Conservation (phyloP, 2,329 filamentous ascomycete species). For the Didymosphaeria variabile region DNA sequence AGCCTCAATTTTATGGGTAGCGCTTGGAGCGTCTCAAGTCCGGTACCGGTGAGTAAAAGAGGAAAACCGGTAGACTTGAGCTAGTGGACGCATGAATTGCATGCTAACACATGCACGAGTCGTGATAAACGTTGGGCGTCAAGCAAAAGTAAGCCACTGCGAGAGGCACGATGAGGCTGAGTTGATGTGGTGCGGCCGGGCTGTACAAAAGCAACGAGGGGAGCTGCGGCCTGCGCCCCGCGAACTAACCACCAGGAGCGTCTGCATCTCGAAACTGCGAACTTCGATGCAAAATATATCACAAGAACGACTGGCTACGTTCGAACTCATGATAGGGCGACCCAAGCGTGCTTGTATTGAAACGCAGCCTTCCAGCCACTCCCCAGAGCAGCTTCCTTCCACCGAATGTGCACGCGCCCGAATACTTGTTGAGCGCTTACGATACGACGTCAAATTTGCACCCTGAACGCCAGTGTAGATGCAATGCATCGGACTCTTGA, state of each 20-base stretch:
- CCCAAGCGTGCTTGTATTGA: no score
- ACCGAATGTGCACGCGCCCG: no score
- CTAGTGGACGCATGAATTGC: neutral
- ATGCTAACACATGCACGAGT: neutral
- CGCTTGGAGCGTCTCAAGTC: neutral
- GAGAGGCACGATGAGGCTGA: neutral
- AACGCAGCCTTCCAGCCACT: no score
- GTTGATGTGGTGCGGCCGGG: neutral
- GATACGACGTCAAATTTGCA: no score
- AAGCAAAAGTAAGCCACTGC: neutral
- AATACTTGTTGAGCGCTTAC: no score
- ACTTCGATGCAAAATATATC: neutral
- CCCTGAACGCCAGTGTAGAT: no score
- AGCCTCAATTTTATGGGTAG: constrained; percentile 8
- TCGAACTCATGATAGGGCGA: no score
- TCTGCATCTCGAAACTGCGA: no score
- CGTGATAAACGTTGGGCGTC: neutral
- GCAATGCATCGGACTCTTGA: no score
- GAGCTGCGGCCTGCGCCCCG: neutral
- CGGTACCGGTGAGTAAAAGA: constrained; percentile 3
- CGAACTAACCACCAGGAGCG: neutral
- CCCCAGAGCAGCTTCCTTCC: no score
- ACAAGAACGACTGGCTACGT: neutral
- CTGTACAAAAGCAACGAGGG: neutral
- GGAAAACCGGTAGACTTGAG: neutral